A percentile compares a stretch with the other conserved stretches of the same genome.
Evolutionary conservation across 2,329 filamentous ascomycete species (phyloP).

Genomic region (Diaporthe helianthi): DNA sequence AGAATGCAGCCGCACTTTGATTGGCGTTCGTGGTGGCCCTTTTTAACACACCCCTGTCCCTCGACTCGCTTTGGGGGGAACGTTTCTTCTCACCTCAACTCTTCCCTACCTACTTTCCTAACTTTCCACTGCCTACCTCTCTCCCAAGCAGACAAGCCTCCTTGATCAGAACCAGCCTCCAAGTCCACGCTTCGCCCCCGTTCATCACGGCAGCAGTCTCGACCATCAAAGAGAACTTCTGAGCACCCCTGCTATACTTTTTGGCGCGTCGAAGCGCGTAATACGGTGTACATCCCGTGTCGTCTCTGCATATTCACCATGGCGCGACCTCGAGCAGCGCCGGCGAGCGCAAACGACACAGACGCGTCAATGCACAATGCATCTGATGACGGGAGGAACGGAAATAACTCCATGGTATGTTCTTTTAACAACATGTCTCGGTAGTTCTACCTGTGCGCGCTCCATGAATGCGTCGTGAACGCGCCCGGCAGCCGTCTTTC

Average conservation of each 20-base stretch:
- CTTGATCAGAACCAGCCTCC: slow-evolving; percentile 12
- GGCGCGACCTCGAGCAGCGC: slow-evolving; percentile 62
- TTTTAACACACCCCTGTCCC: slow-evolving; percentile 27
- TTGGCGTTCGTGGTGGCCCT: slow-evolving; percentile 25
- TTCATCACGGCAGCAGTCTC: background rate
- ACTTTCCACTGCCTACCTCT: slow-evolving; percentile 30
- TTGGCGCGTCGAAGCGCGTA: slow-evolving; percentile 51
- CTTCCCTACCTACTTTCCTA: too few species aligned
- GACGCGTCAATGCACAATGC: slow-evolving; percentile 71
- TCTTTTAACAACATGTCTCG: background rate
- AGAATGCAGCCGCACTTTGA: slow-evolving; percentile 28
- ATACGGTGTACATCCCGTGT: slow-evolving; percentile 16
- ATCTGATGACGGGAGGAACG: slow-evolving; percentile 51
- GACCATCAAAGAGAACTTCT: slow-evolving; percentile 18
- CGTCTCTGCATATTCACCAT: slow-evolving; percentile 48
- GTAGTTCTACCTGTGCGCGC: background rate
- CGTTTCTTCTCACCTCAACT: slow-evolving; percentile 29
- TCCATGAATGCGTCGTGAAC: background rate
- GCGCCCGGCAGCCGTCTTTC: background rate
- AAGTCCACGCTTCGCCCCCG: slow-evolving; percentile 4
- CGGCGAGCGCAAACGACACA: slow-evolving; percentile 60
- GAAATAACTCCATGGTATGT: slow-evolving; percentile 58
- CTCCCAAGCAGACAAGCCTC: slow-evolving; percentile 5
- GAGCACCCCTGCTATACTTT: slow-evolving; percentile 16
- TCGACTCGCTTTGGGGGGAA: slow-evolving; percentile 31